A percentile compares a stretch with the other conserved stretches of the same genome.
phyloP scores from a whole-genome alignment of 2,329 filamentous ascomycete genomes.

The Verticillium nubilum region DNA sequence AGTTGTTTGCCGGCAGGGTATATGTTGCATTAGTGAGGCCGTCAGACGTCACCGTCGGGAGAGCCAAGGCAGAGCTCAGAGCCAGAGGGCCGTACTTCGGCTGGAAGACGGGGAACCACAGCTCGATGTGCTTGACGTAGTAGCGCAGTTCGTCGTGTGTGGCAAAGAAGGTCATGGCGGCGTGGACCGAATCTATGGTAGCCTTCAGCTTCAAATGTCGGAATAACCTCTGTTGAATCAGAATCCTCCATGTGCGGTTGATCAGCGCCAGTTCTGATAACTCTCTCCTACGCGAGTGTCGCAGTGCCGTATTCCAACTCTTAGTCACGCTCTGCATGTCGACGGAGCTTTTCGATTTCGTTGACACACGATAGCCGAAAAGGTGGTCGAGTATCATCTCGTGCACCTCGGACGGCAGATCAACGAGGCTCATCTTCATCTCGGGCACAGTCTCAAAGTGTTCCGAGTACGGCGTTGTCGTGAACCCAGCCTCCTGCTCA shows the following conservation, averaged over 20 bases:
- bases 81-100: slow-evolving; percentile 42
- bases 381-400: slow-evolving; percentile 67
- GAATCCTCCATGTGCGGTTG: slow-evolving; percentile 54
- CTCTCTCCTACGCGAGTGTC: slow-evolving; percentile 62
- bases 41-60: slow-evolving; percentile 49
- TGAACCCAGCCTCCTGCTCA: background rate
- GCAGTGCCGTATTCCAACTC: slow-evolving; percentile 59
- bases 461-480: background rate
- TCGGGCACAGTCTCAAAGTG: background rate
- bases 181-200: slow-evolving; percentile 55
- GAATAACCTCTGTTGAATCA: slow-evolving; percentile 69
- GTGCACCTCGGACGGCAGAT: slow-evolving; percentile 63
- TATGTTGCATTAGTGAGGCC: slow-evolving; percentile 54
- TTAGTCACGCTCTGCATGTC: slow-evolving; percentile 47
- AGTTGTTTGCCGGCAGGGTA: slow-evolving; percentile 58
- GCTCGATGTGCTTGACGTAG: slow-evolving; percentile 67
- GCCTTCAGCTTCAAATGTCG: slow-evolving; percentile 72
- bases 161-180: slow-evolving; percentile 56
- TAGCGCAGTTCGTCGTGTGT: slow-evolving; percentile 51
- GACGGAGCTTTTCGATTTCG: slow-evolving; percentile 50
- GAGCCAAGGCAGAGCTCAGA: slow-evolving; percentile 34
- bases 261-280: slow-evolving; percentile 62
- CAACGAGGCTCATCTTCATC: background rate
- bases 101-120: slow-evolving; percentile 74
- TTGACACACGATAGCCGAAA: slow-evolving; percentile 62